These are phyloP conservation scores for Tetrapyrgos nigripes DNA, from an alignment of 1,284 basidiomycete genomes.

Conservation along the genomic window DNA sequence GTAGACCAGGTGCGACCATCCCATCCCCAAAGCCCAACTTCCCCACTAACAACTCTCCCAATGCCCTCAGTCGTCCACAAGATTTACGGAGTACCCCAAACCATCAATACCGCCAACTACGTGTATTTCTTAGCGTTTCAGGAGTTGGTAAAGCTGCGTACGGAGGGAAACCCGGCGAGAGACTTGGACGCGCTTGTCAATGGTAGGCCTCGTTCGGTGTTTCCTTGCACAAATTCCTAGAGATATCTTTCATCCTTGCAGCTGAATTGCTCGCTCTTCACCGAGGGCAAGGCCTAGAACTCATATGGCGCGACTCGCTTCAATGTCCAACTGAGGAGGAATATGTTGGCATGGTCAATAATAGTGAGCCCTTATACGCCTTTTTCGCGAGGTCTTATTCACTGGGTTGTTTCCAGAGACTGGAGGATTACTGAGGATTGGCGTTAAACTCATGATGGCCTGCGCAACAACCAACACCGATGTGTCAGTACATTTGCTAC, in stretches of 20 bases:
- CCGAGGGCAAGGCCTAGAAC: slow-evolving; percentile 94
- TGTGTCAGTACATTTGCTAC: slow-evolving; percentile 55
- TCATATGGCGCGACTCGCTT: slow-evolving; percentile 93
- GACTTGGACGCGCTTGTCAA: slow-evolving; percentile 74
- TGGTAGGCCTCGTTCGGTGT: slow-evolving; percentile 39
- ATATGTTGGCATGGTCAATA: slow-evolving; percentile 96
- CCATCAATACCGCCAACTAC: slow-evolving; percentile 97
- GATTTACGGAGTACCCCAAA: slow-evolving; percentile 96
- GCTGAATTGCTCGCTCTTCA: slow-evolving; percentile 92
- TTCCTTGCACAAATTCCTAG: neutral
- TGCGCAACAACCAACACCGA: slow-evolving; percentile 66
- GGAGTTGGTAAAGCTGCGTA: slow-evolving; percentile 71
- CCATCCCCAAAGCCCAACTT: neutral
- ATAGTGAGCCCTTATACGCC: slow-evolving; percentile 67
- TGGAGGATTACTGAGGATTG: slow-evolving; percentile 91
- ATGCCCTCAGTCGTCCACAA: slow-evolving; percentile 78
- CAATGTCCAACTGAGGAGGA: slow-evolving; percentile 95
- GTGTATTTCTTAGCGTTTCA: slow-evolving; percentile 93
- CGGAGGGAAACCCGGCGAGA: slow-evolving; percentile 19
- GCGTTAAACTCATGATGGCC: slow-evolving; percentile 96
- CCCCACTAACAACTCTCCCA: neutral
- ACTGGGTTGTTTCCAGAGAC: slow-evolving; percentile 69
- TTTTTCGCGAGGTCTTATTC: neutral
- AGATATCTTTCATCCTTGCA: slow-evolving; percentile 24
- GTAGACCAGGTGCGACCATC: slow-evolving; percentile 70